A percentile compares a stretch with the other conserved stretches of the same genome.
Evolutionary conservation across 108 stramenopile genomes (phyloP).

Genomic region (Nannochloropsis gaditana): DNA sequence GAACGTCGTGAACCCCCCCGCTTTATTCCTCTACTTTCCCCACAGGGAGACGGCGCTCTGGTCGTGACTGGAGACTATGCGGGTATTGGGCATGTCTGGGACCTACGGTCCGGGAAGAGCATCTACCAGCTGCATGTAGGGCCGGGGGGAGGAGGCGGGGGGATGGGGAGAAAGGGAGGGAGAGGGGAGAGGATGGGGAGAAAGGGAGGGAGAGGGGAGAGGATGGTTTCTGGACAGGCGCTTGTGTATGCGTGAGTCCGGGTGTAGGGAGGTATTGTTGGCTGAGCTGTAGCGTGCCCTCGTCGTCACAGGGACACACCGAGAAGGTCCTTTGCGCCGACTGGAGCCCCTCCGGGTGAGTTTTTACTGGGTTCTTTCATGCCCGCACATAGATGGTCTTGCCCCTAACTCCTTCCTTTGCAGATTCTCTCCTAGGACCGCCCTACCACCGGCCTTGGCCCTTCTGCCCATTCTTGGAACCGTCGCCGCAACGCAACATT

Average conservation of each 20-base stretch:
- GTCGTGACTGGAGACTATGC: constrained; percentile 86
- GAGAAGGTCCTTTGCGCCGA: constrained; percentile 69
- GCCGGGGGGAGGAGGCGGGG: not conserved
- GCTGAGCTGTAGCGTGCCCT: no score
- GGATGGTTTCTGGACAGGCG: no score
- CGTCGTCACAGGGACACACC: constrained; percentile 75
- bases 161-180: not conserved
- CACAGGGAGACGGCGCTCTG: constrained; percentile 74
- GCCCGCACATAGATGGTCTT: no score
- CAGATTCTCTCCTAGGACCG: no score
- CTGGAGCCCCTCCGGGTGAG: constrained; percentile 47
- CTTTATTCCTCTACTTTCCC: not conserved
- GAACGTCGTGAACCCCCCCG: not conserved
- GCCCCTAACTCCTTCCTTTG: no score
- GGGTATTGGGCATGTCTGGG: constrained; percentile 88
- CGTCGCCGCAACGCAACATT: no score
- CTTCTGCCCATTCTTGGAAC: no score
- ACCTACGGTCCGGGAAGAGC: constrained; percentile 80
- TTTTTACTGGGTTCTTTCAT: no score
- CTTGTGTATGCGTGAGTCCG: no score
- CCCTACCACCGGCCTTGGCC: no score
- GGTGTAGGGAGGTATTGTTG: no score
- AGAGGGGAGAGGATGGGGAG: not conserved
- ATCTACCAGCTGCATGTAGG: not conserved
- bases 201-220: no score